Conservation (phyloP, 2,329 filamentous ascomycete species). For the Zymoseptoria passerinii region DNA sequence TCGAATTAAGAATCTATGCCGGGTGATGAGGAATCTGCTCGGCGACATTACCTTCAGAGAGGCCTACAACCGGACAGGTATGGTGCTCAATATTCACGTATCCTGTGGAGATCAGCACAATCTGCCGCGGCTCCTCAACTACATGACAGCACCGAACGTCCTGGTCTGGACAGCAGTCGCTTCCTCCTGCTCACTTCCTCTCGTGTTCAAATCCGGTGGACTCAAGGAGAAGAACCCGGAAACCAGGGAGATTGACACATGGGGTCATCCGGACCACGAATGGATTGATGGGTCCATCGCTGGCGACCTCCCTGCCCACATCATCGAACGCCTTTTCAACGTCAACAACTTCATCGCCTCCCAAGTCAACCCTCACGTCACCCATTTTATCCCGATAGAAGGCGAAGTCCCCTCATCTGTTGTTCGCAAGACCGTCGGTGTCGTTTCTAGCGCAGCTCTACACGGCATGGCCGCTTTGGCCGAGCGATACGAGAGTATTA, state of each 20-base stretch:
- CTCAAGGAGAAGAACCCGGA: slow-evolving; percentile 76
- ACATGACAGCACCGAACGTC: slow-evolving; percentile 86
- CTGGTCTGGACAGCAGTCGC: slow-evolving; percentile 94
- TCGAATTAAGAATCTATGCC: slow-evolving; percentile 71
- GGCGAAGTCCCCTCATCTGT: slow-evolving; percentile 42
- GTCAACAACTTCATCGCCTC: slow-evolving; percentile 98
- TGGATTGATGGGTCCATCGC: slow-evolving; percentile 96
- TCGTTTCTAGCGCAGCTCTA: slow-evolving; percentile 8
- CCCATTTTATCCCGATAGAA: slow-evolving; percentile 73
- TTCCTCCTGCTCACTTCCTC: slow-evolving; percentile 87
- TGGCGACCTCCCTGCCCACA: slow-evolving; percentile 84
- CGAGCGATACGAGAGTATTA: slow-evolving; percentile 10
- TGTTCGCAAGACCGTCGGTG: slow-evolving; percentile 11
- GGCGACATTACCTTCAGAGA: slow-evolving; percentile 93
- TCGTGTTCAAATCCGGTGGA: slow-evolving; percentile 72
- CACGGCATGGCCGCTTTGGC: slow-evolving; percentile 13
- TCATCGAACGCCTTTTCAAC: slow-evolving; percentile 90
- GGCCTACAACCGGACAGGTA: slow-evolving; percentile 85
- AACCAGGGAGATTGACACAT: slow-evolving; percentile 64
- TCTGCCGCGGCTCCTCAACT: slow-evolving; percentile 78
- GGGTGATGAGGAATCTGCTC: slow-evolving; percentile 71
- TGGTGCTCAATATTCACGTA: slow-evolving; percentile 89
- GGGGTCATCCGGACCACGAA: slow-evolving; percentile 75
- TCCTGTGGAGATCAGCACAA: slow-evolving; percentile 83
- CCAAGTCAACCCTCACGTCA: slow-evolving; percentile 90